phyloP scores from a whole-genome alignment of 2,329 filamentous ascomycete genomes.

The Trichoderma semiorbis region DNA sequence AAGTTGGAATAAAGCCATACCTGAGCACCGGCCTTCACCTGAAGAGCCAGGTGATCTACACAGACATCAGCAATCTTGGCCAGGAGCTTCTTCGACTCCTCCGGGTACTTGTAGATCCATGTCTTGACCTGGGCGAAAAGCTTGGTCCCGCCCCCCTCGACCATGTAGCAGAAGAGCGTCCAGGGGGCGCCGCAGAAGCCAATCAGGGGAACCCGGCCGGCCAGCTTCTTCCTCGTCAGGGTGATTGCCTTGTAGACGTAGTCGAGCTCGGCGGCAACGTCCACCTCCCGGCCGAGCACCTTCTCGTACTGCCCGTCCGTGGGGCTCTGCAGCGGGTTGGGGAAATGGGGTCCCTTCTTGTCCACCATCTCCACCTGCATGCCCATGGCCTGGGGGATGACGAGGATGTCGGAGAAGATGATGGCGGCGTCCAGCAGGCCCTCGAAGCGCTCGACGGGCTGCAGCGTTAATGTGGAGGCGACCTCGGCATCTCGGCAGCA shows the following conservation, averaged over 20 bases:
- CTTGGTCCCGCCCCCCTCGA: constrained; percentile 94
- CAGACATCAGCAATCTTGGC: constrained; percentile 93
- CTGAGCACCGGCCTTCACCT: constrained; percentile 91
- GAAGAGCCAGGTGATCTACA: constrained; percentile 87
- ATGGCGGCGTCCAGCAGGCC: constrained; percentile 94
- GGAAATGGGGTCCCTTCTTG: constrained; percentile 94
- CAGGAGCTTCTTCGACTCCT: constrained; percentile 75
- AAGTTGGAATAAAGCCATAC: constrained; percentile 38
- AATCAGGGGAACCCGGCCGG: constrained; percentile 85
- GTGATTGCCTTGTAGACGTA: constrained; percentile 98
- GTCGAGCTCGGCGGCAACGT: constrained; percentile 78
- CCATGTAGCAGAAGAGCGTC: constrained; percentile 98
- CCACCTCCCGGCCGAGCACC: constrained; percentile 73
- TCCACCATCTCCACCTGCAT: constrained; percentile 99
- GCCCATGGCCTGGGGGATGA: constrained; percentile 95
- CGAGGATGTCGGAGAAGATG: constrained; percentile 97
- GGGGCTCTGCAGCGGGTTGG: constrained; percentile 73
- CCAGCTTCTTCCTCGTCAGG: constrained; percentile 80
- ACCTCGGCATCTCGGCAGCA: constrained; percentile 93
- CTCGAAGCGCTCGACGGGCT: constrained; percentile 87
- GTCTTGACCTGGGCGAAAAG: constrained; percentile 92
- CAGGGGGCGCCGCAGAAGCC: constrained; percentile 97
- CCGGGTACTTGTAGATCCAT: constrained; percentile 88
- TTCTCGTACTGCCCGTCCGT: constrained; percentile 78
- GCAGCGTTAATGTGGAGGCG: constrained; percentile 87